Conservation (phyloP, 768 basidiomycete genomes). For the Amanita exitialis region DNA sequence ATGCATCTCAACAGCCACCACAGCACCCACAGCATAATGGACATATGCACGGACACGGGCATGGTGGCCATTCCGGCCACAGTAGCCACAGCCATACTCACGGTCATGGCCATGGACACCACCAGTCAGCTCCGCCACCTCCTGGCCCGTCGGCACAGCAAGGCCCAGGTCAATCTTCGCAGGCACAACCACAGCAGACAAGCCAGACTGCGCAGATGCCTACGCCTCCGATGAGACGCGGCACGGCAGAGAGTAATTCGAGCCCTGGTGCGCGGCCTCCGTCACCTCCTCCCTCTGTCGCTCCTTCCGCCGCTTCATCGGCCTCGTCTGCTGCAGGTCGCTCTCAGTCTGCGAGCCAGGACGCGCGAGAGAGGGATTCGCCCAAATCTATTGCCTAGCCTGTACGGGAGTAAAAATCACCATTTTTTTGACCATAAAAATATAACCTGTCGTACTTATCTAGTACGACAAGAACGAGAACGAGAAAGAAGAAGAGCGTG, state of each 20-base stretch:
- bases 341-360: background rate
- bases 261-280: background rate
- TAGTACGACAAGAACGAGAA: too few species aligned
- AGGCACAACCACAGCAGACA: background rate
- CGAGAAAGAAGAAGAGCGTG: too few species aligned
- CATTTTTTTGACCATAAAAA: too few species aligned
- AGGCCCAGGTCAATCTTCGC: background rate
- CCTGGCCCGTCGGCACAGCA: background rate
- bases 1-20: background rate
- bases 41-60: background rate
- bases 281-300: background rate
- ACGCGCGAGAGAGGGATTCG: slow-evolving; percentile 2
- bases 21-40: background rate
- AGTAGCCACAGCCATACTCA: background rate
- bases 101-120: background rate
- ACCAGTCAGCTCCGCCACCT: background rate
- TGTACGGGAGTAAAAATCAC: too few species aligned
- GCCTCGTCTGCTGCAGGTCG: background rate
- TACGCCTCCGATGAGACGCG: background rate
- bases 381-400: background rate
- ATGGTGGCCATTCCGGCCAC: background rate
- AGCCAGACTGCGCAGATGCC: background rate
- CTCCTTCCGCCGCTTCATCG: too few species aligned
- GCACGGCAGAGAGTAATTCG: background rate
- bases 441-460: too few species aligned